Evolutionary conservation across 768 basidiomycete genomes (phyloP), one percentile per base, ranked within the genome.

Genomic region (Serendipita sp.): DNA sequence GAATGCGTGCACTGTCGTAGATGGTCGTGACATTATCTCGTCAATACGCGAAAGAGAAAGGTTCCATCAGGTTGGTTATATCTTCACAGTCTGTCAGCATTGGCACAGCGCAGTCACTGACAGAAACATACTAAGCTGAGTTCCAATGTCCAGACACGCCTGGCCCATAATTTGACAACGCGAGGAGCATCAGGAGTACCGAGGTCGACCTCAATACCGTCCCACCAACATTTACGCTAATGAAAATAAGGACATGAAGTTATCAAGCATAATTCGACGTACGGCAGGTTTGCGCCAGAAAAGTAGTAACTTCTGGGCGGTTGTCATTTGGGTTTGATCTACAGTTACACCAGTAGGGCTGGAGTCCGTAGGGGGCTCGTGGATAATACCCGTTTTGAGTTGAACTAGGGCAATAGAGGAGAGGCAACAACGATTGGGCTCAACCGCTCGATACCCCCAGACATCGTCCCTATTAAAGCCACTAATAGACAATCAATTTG

Each of bases 251-350:
- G 56, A 54, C n/a, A 65, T 67, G 34, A 23, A 54, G 18, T 34
- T 60, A 65, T 13, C 8, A 18, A 65, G 67, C 58, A 67, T 47
- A 47, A 63, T 28, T 67, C 48, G 32, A 83, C 92, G 69, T 75
- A 96, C 95, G n/a, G 96, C 96, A 48, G 96, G 96, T 74, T 99
- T 99, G 73, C 96, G 81, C 96, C 96, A 99, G 80, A 99, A 99
- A 45, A 99, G 73, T 44, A 99, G 76, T 48, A 99, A 78, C 77
- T 99, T 99, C 74, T 98, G 95, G 8, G 96, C 93, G 5, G 95
- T 98, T 23, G 88, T 85, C 91, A 98, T 96, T 76, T 99, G 96
- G 64, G 80, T 76, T 68, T 88, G 84, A 75, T 99, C 93, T 65
- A 98, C 81, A 60, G 86, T 86, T 38, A 93, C 90, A 34, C 81